phyloP scores from a whole-genome alignment of 495 filamentous ascomycete species.

The Aspergillus olivimuriae region DNA sequence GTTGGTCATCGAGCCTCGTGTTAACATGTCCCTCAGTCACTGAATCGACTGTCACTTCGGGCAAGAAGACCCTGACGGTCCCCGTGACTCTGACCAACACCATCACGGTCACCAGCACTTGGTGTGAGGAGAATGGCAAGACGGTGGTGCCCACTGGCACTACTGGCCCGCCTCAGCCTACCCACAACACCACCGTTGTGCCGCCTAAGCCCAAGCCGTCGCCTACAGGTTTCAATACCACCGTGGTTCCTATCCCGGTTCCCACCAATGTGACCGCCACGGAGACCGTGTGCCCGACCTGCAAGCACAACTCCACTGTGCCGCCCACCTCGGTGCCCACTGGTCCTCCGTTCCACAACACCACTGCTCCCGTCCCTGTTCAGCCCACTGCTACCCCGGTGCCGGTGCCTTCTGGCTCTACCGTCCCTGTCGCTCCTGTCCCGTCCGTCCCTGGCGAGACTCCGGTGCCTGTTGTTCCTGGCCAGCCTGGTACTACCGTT shows the following conservation, averaged over 20 bases:
- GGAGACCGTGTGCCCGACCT: background rate
- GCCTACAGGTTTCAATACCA: background rate
- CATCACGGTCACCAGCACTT: slow-evolving; percentile 30
- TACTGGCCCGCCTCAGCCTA: slow-evolving; percentile 1
- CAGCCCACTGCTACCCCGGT: slow-evolving; percentile 8
- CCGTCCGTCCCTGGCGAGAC: background rate
- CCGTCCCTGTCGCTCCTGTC: slow-evolving; percentile 7
- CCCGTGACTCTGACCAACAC: slow-evolving; percentile 34
- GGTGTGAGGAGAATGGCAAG: slow-evolving; percentile 17
- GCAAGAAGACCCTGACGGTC: slow-evolving; percentile 23
- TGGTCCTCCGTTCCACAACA: slow-evolving; percentile 23
- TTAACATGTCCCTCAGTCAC: slow-evolving; percentile 22
- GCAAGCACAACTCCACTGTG: background rate
- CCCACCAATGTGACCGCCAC: slow-evolving; percentile 3
- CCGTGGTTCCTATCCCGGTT: background rate
- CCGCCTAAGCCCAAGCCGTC: background rate
- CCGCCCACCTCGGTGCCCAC: slow-evolving; percentile 5
- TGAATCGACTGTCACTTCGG: slow-evolving; percentile 25
- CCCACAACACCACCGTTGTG: background rate
- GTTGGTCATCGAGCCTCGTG: background rate
- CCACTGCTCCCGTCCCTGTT: slow-evolving; percentile 12
- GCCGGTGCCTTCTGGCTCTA: slow-evolving; percentile 12
- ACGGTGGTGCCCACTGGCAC: slow-evolving; percentile 10
- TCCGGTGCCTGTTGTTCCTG: background rate
- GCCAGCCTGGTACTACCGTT: background rate